Evolutionary conservation across 192 early-diverging fungal species (phyloP).

Genomic region (Chytriomyces confervae): DNA sequence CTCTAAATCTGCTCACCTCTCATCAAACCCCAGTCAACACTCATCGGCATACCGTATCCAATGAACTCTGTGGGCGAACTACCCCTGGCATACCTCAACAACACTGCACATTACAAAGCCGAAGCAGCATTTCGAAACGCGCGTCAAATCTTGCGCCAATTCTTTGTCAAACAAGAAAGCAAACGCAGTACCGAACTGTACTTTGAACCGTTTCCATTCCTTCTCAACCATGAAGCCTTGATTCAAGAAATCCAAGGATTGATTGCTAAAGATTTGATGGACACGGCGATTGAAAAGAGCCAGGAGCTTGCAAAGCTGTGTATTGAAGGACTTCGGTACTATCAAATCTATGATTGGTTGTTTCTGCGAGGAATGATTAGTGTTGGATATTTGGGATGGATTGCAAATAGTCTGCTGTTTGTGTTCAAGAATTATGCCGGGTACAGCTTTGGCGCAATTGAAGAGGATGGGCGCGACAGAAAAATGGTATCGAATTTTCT

Average conservation of each 20-base stretch:
- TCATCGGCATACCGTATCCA: constrained; percentile 86
- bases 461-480: background rate
- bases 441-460: constrained; percentile 31
- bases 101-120: constrained; percentile 75
- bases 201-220: constrained; percentile 76
- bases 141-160: constrained; percentile 83
- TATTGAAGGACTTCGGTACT: constrained; percentile 88
- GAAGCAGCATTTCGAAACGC: constrained; percentile 81
- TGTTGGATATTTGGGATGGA: constrained; percentile 90
- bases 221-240: constrained; percentile 43
- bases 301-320: constrained; percentile 65
- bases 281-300: constrained; percentile 73
- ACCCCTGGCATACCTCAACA: constrained; percentile 79
- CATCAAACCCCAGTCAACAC: constrained; percentile 61
- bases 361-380: constrained; percentile 83
- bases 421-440: constrained; percentile 71
- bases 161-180: constrained; percentile 78
- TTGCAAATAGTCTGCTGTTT: constrained; percentile 79
- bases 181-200: constrained; percentile 79
- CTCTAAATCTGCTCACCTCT: background rate
- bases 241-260: constrained; percentile 55
- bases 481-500: constrained; percentile 2
- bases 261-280: constrained; percentile 67
- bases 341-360: constrained; percentile 97
- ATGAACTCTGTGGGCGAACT: constrained; percentile 94